Base-by-base conservation (phyloP, 2,329 filamentous ascomycete genomes). In the Fusarium cyanostomum region DNA sequence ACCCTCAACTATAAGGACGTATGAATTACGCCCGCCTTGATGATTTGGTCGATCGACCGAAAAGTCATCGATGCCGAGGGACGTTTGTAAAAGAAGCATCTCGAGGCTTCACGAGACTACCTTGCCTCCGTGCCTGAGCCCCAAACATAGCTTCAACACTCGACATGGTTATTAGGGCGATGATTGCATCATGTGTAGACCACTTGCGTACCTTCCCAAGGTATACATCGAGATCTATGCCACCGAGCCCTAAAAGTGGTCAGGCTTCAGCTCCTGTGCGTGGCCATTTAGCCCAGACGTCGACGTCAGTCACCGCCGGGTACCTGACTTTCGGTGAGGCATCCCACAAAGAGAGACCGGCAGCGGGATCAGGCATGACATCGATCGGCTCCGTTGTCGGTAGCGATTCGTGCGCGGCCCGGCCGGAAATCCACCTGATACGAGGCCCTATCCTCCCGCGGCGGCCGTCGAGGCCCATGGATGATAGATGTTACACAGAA, bases 361-460 rank as follows among this genome's bases (percentile, higher is more conserved):
- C 21, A 21, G 31, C 34, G 18, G 42, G 30, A 52, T 49, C 13
- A 24, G 9, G 33, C 57, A 53, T 64, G 28, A 44, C n/a, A 26
- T 38, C n/a, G 31, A 64, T 60, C 30, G 61, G 42, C 55, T 55
- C 55, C 60, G 55, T 24, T 28, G 50, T 64, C 46, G 56, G 56
- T n/a, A 15, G 31, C 12, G 16, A 9, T 30, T 24, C 27, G 13
- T 15, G 13, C 28, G 8, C 11, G 18, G n/a, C 15, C n/a, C 38
- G 35, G 38, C 38, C 16, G 37, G 51, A 46, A 9, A 24, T 41
- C 18, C 24, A 35, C 16, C 10, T n/a, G 18, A 50, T 61, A 61
- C 37, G 56, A 64, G 30, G 30, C 55, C 28, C 34, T 46, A 21
- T 30, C 34, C 46, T 30, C 27, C 18, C 27, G 46, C n/a, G 35